phyloP scores from a whole-genome alignment of 345 rosid species.

The Turnera subulata region DNA sequence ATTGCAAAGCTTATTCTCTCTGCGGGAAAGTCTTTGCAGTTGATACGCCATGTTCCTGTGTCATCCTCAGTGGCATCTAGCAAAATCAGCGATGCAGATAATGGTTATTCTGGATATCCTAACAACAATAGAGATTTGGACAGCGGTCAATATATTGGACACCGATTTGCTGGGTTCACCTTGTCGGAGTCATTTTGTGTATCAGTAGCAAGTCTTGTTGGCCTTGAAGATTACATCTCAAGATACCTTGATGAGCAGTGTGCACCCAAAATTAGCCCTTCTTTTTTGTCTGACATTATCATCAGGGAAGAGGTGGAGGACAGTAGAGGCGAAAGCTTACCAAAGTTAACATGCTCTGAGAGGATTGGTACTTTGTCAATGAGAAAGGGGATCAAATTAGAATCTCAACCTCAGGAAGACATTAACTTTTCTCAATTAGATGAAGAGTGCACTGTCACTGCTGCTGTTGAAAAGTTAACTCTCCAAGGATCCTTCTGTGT shows the following conservation, averaged over 20 bases:
- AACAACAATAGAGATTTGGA: slow-evolving; percentile 15
- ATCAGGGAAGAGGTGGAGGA: slow-evolving; percentile 23
- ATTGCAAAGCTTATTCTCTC: slow-evolving; percentile 74
- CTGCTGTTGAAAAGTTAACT: slow-evolving; percentile 25
- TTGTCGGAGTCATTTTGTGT: slow-evolving; percentile 72
- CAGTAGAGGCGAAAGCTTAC: slow-evolving; percentile 27
- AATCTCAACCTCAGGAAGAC: slow-evolving; percentile 27
- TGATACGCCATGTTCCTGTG: slow-evolving; percentile 61
- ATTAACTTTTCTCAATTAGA: slow-evolving; percentile 20
- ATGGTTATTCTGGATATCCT: slow-evolving; percentile 33
- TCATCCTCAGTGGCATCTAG: slow-evolving; percentile 32
- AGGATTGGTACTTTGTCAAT: slow-evolving; percentile 41
- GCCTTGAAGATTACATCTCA: slow-evolving; percentile 67
- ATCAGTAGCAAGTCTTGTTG: slow-evolving; percentile 75
- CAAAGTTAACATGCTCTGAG: slow-evolving; percentile 38
- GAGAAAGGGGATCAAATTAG: slow-evolving; percentile 33
- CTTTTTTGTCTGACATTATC: slow-evolving; percentile 25
- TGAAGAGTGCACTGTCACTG: slow-evolving; percentile 18
- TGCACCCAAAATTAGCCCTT: slow-evolving; percentile 35
- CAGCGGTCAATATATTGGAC: slow-evolving; percentile 5
- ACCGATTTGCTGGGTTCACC: slow-evolving; percentile 52
- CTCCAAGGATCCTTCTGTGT: slow-evolving; percentile 49
- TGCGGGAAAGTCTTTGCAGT: slow-evolving; percentile 95
- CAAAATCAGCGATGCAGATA: slow-evolving; percentile 25
- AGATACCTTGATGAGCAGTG: slow-evolving; percentile 42